Conservation (phyloP, 2,329 filamentous ascomycete genomes). For the Curvularia eragrostidis region DNA sequence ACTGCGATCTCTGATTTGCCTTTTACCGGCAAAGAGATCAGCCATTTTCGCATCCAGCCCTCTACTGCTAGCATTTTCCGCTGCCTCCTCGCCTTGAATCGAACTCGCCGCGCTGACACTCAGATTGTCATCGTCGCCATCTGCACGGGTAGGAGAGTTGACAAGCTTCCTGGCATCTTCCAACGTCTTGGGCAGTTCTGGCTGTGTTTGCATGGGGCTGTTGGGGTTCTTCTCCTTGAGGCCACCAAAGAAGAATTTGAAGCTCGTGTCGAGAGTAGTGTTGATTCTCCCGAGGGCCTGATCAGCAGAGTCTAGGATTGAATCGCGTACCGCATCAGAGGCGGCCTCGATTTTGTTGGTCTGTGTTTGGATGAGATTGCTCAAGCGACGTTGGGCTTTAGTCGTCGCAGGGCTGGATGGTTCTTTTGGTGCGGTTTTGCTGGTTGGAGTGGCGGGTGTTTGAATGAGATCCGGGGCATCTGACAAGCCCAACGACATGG, state of each 20-base stretch:
- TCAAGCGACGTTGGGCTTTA: constrained; percentile 76
- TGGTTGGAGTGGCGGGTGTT: constrained; percentile 45
- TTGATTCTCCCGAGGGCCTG: constrained; percentile 92
- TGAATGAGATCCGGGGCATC: constrained; percentile 50
- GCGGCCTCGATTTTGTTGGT: constrained; percentile 81
- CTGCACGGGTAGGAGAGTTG: constrained; percentile 66
- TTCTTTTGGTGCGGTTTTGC: constrained; percentile 28
- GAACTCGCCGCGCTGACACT: constrained; percentile 61
- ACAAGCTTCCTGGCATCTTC: constrained; percentile 93
- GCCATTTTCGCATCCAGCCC: constrained; percentile 67
- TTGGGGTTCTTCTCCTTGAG: constrained; percentile 70
- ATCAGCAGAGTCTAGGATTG: constrained; percentile 79
- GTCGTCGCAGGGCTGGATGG: constrained; percentile 48
- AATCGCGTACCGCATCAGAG: constrained; percentile 76
- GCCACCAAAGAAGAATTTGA: constrained; percentile 90
- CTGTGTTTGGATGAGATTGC: constrained; percentile 84
- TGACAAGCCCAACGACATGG: constrained; percentile 50
- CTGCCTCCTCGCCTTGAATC: constrained; percentile 53
- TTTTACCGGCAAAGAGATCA: constrained; percentile 73
- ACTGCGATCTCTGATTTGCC: constrained; percentile 71
- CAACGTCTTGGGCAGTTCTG: constrained; percentile 80
- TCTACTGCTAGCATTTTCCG: constrained; percentile 30
- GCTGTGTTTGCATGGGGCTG: constrained; percentile 38
- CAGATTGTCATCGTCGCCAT: constrained; percentile 59
- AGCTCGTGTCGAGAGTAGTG: constrained; percentile 86